These are phyloP conservation scores for Meyerozyma smithsonii DNA, from an alignment of 1,139 yeast genomes.

Conservation along the genomic window DNA sequence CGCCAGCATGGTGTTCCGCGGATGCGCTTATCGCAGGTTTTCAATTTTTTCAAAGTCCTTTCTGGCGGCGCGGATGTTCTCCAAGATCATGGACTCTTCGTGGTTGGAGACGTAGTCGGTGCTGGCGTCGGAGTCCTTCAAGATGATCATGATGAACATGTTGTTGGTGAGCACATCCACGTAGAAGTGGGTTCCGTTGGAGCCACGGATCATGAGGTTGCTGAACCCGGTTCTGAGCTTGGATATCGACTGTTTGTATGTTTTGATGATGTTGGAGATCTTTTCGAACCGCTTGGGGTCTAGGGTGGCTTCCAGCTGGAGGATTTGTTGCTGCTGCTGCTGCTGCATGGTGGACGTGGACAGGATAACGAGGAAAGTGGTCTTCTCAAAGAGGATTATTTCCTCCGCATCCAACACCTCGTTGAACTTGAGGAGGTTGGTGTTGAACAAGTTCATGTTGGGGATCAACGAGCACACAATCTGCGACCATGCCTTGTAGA, in stretches of 20 bases:
- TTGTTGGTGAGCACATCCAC: conserved; percentile 69
- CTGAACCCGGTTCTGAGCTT: conserved; percentile 82
- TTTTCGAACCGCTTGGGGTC: conserved; percentile 95
- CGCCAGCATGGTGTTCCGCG: conserved; percentile 6
- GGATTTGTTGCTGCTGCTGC: conserved; percentile 11
- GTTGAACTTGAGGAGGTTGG: conserved; percentile 70
- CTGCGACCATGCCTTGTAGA: conserved; percentile 95
- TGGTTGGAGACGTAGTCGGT: conserved; percentile 34
- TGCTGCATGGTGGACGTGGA: conserved; percentile 49
- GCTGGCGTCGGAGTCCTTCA: conserved; percentile 30
- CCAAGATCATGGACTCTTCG: conserved; percentile 60
- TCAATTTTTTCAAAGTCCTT: conserved; percentile 64
- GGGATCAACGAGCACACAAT: conserved; percentile 95
- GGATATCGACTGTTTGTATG: conserved; percentile 89
- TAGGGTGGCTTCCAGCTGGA: conserved; percentile 18
- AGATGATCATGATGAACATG: conserved; percentile 71
- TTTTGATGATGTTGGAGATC: conserved; percentile 88
- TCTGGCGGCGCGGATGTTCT: conserved; percentile 65
- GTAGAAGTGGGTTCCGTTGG: conserved; percentile 60
- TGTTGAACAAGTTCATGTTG: conserved; percentile 77
- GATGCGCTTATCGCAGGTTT: conserved; percentile 2
- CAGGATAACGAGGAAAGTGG: conserved; percentile 87
- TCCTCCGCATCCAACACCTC: conserved; percentile 81
- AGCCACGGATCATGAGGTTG: conserved; percentile 71
- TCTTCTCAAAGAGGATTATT: conserved; percentile 85